Evolutionary conservation across 495 filamentous ascomycete species (phyloP).

Genomic region (Hypoxylon rickii): DNA sequence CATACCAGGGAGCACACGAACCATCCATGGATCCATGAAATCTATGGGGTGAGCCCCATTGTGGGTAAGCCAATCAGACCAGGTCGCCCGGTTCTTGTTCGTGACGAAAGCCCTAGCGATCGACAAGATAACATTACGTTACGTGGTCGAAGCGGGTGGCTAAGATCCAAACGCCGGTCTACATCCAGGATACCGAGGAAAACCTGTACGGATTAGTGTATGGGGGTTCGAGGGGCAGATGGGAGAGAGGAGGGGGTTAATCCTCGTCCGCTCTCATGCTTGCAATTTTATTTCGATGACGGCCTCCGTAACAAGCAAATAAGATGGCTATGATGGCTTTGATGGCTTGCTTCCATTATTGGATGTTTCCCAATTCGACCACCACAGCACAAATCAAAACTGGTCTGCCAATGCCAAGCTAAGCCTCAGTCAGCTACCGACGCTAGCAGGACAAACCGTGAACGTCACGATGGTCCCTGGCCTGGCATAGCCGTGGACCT

Average conservation of each 20-base stretch:
- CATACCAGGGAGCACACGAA: constrained; percentile 8
- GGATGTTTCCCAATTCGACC: constrained; percentile 14
- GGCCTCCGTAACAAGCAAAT: constrained; percentile 7
- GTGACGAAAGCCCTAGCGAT: constrained; percentile 30
- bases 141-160: constrained; percentile 20
- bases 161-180: constrained; percentile 19
- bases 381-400: not conserved
- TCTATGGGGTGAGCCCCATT: constrained; percentile 25
- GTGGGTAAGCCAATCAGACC: constrained; percentile 26
- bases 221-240: not conserved
- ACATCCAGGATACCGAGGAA: constrained; percentile 25
- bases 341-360: not conserved
- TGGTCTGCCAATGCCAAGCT: constrained; percentile 13
- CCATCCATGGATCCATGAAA: constrained; percentile 1
- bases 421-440: constrained; percentile 28
- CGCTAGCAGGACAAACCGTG: constrained; percentile 23
- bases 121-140: constrained; percentile 34
- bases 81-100: constrained; percentile 19
- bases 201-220: not conserved
- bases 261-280: too few species aligned
- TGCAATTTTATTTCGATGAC: too few species aligned
- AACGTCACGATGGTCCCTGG: constrained; percentile 21
- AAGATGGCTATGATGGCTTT: too few species aligned
- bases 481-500: constrained; percentile 11
- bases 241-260: not conserved